Base-by-base conservation (phyloP, 352 stramenopile species). In the Pythium utonaiense region DNA sequence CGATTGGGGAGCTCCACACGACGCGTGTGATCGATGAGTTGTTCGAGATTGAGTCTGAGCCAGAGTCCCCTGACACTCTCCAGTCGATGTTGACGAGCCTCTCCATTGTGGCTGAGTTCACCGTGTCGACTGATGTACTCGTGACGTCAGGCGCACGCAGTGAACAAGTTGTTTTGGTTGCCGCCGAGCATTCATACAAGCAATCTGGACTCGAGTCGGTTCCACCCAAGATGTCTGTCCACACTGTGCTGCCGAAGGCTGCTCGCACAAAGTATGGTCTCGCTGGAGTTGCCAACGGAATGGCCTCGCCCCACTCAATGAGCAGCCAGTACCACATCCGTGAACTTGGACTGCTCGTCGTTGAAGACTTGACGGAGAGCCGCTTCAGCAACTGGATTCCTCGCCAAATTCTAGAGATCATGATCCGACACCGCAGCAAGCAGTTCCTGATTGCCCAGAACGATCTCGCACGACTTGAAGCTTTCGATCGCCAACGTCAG, bases 281-380 rank as follows among this genome's bases (percentile, higher is more conserved):
- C 13, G 74, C 75, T 25, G 81, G 76, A 36, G 70, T 80, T 6
- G 73, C 83, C 7, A 79, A 51, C 25, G 81, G 84, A 4, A 52
- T 92, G 10, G 55, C 78, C 17, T 60, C 73, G 17, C 72, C 70
- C 2, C 78, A 88, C 22, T 87, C 78, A 2, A 86, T 92, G 45
- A 93, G 80, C 54, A 91, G 86, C 60, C 83, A 93, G 64, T 95
- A 93, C 61, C 86, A 93, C 50, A 90, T 95, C 45, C 86, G 83
- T 60, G 86, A 95, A 53, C 74, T 89, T 25, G 83, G 77, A 0
- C 57, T 95, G 17, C 57, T 95, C 12, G 86, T 95, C 0, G 86
- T 95, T 1, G 86, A 95, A 61, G 83, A 93, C 47, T 58, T 95
- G 12, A 91, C 81, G 0, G 86, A 95, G 51, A 91, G 81, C 40